Evolutionary conservation across 2,329 filamentous ascomycete genomes (phyloP), one percentile per base, ranked within the genome.

Genomic region (Sordariomycetes sp.): DNA sequence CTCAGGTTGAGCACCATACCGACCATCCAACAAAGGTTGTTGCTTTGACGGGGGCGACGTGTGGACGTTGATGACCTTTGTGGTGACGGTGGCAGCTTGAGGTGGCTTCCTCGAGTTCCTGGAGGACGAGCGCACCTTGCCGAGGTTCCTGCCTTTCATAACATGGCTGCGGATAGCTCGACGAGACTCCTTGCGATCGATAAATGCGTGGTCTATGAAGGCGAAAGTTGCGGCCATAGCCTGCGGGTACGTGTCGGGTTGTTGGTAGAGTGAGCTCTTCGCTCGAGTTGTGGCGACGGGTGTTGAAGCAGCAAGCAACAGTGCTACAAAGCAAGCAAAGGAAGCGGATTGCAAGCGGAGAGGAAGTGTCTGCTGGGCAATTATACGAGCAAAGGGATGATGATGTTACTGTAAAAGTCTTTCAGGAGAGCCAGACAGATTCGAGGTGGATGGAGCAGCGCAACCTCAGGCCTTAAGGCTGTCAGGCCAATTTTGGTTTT

Each of bases 161-260:
- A 38, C 41, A 41, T 43, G 39, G 34, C 41, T 43, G 29, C 39
- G 39, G 14, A 43, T 38, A 20, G 21, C 20, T 14, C 26, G 26
- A 20, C 39, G 23, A 3, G 41, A 37, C 3, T n/a, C 12, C n/a
- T 33, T 30, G 14, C 19, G 23, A 21, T 39, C 39, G 24, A 39
- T 29, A 30, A 20, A 20, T n/a, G 38, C 32, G 28, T 38, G 33
- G 28, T 39, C 35, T 15, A 38, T 28, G 16, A 42, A 38, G 5
- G 18, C 14, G n/a, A 42, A 31, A 10, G 40, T 33, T 19, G 16
- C 28, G 3, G 39, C 17, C 34, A 38, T 36, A 26, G n/a, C 23
- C 21, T 28, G 25, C n/a, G 17, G 25, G 25, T 28, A 8, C n/a
- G 14, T 28, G 25, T 16, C 17, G 25, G 25, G 25, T n/a, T 28